These are phyloP conservation scores for Rhodotorula sp. DNA, from an alignment of 1,284 basidiomycete species.

Conservation along the genomic window DNA sequence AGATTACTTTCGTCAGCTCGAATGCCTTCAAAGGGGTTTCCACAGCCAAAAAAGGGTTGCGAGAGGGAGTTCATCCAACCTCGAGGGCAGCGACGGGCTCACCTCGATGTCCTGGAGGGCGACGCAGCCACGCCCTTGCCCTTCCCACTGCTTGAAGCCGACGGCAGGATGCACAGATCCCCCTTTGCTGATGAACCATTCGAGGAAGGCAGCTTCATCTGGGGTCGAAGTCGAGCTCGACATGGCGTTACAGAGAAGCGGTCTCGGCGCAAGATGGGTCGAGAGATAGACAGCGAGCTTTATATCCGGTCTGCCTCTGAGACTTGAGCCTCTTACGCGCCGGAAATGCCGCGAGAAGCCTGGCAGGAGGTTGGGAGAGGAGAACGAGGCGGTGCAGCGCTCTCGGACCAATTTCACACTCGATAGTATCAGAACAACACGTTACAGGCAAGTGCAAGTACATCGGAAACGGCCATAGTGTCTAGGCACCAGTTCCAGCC, in stretches of 20 bases:
- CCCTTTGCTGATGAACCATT: conserved; percentile 50
- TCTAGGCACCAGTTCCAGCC: conserved; percentile 26
- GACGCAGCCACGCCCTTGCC: conserved; percentile 66
- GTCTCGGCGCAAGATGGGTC: neutral
- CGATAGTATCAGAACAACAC: too few species aligned
- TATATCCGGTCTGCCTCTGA: too few species aligned
- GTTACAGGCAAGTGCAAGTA: too few species aligned
- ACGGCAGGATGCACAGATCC: conserved; percentile 49
- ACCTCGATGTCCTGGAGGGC: conserved; percentile 71
- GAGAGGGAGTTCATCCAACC: neutral
- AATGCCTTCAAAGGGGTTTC: neutral
- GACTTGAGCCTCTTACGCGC: too few species aligned
- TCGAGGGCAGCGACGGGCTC: conserved; percentile 41
- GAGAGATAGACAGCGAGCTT: too few species aligned
- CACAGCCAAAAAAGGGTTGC: neutral
- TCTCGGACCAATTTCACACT: neutral
- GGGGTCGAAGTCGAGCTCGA: conserved; percentile 1
- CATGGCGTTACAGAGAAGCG: conserved; percentile 2
- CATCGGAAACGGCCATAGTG: too few species aligned
- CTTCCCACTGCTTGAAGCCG: conserved; percentile 57
- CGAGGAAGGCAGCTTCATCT: conserved; percentile 44
- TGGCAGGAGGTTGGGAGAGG: neutral
- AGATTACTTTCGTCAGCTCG: neutral
- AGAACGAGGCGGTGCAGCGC: neutral
- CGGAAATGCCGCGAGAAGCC: too few species aligned